phyloP scores from a whole-genome alignment of 1,139 yeast genomes.

The Yarrowia galli region DNA sequence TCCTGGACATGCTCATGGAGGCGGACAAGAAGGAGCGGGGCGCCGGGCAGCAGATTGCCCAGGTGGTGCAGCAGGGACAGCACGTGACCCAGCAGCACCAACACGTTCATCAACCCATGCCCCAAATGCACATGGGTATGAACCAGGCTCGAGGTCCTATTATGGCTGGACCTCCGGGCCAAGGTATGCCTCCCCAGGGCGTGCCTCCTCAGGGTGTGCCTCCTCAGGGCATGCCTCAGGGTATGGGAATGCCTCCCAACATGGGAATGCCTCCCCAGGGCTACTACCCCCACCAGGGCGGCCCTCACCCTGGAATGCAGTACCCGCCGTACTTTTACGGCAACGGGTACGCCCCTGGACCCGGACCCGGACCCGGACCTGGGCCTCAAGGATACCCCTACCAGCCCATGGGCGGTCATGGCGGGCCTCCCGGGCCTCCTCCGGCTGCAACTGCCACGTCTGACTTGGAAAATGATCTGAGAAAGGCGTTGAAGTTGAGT shows the following conservation, averaged over 20 bases:
- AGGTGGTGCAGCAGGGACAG: too few relatives aligned
- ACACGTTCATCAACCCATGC: background rate
- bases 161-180: conserved; percentile 31
- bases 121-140: background rate
- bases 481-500: conserved; percentile 37
- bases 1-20: conserved; percentile 46
- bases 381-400: conserved; percentile 12
- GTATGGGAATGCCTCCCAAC: conserved; percentile 6
- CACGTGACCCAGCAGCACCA: background rate
- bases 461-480: conserved; percentile 34
- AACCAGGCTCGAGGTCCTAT: conserved; percentile 5
- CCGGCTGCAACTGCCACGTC: background rate
- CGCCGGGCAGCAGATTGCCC: conserved; percentile 6
- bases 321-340: conserved; percentile 31
- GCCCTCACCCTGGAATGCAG: conserved; percentile 10
- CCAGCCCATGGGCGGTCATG: background rate
- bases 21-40: conserved; percentile 45
- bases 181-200: conserved; percentile 23
- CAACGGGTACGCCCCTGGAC: conserved; percentile 1
- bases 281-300: conserved; percentile 16
- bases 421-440: conserved; percentile 9
- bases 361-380: too few relatives aligned
- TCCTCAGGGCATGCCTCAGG: conserved; percentile 14
- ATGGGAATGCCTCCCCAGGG: conserved; percentile 31
- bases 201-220: conserved; percentile 2